Base-by-base conservation (phyloP, 768 basidiomycete genomes). In the Termitomyces sp. region DNA sequence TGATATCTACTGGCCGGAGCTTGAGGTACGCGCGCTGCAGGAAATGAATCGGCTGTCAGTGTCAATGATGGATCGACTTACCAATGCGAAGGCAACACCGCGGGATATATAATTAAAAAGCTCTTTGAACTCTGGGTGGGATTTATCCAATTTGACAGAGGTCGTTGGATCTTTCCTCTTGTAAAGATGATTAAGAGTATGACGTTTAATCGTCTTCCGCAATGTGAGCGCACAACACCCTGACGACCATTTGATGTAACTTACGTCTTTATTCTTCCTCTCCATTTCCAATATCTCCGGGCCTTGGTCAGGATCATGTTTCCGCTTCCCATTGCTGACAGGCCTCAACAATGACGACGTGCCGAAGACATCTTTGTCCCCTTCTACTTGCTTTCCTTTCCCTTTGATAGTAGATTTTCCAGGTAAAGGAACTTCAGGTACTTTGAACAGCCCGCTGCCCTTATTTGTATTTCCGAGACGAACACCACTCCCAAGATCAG, bases 221-320 rank as follows among this genome's bases (percentile, higher is more conserved):
- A 54, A 51, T 33, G 20, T 35, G 42, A 44, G 49, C 46, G 35
- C 18, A n/a, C 20, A 28, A 52, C 32, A 28, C 50, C 22, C 3
- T 16, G 51, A 13, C 22, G 48, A 49, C 32, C 52, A 47, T 43
- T 28, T 43, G 53, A 46, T 42, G 54, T 33, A 43, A 56, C 78
- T 64, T 60, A 88, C 87, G 60, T 77, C 77, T 68, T 85, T 88
- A 65, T 88, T 89, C 6, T 76, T 73, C 63, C 75, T 80, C 71
- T 88, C 86, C 43, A 81, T 63, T 56, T 73, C 62, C 32, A 36
- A 28, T 26, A 61, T 61, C 16, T 65, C 68, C 9, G 56, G 60
- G 49, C 66, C 64, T 12, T 58, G 57, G 36, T 69, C 68, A 30
- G 59, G 64, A 18, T 52, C 64, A 51, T 59, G 64, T 54, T 68